Evolutionary conservation across 805 yeast genomes (phyloP).

Genomic region (Sugiyamaella boreocaroliniensis): DNA sequence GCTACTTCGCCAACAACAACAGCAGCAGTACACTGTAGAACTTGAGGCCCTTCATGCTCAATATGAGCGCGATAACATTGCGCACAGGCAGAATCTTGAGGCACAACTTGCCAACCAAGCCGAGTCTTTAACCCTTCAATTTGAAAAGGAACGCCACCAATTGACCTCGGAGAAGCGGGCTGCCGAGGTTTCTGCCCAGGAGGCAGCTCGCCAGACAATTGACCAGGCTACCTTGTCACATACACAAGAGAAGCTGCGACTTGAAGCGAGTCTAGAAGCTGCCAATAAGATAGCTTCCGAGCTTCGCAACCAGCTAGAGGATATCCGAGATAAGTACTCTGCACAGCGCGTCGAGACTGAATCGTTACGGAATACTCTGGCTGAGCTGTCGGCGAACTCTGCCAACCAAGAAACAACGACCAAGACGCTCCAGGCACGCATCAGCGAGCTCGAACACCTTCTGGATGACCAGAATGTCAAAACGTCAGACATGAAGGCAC

Average conservation of each 20-base stretch:
- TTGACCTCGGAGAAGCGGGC: conserved; percentile 7
- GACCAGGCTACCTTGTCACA: conserved; percentile 24
- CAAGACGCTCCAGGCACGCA: conserved; percentile 14
- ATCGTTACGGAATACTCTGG: conserved; percentile 26
- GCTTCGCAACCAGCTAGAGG: conserved; percentile 17
- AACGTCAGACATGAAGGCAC: conserved; percentile 17
- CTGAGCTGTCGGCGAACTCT: conserved; percentile 26
- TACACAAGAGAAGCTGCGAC: conserved; percentile 24
- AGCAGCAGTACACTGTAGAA: background rate
- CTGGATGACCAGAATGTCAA: conserved; percentile 17
- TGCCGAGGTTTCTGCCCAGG: conserved; percentile 9
- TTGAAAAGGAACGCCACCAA: background rate
- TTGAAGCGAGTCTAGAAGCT: conserved; percentile 20
- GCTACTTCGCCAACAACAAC: background rate
- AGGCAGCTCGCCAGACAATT: conserved; percentile 21
- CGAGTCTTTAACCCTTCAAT: background rate
- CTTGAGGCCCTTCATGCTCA: background rate
- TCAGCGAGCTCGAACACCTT: conserved; percentile 18
- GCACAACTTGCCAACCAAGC: background rate
- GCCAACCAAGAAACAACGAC: conserved; percentile 18
- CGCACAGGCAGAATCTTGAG: background rate
- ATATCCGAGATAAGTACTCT: conserved; percentile 22
- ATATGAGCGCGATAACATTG: background rate
- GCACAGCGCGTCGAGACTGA: conserved; percentile 24
- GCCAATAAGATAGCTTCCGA: background rate